Base-by-base conservation (phyloP, 345 rosid genomes). In the Acer campestre region DNA sequence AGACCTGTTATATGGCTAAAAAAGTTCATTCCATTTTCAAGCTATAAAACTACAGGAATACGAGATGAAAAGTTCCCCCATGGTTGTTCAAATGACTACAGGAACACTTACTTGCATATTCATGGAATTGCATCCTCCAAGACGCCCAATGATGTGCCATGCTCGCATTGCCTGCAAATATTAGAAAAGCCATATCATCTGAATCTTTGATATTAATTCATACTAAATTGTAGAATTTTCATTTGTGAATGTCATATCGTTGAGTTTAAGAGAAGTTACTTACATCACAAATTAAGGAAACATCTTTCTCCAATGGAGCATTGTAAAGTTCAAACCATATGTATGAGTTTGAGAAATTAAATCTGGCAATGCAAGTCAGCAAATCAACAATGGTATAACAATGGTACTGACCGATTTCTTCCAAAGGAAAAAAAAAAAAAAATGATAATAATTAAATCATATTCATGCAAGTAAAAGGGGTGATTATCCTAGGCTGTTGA, bases 111-210 rank as follows among this genome's bases (percentile, higher is more conserved):
- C 99, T 85, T 96, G 99, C 97, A 96, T 93, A 85, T 96, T 96
- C 98, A 96, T 89, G 85, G 98, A 87, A 82, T 93, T 93, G 88
- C 92, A 93, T 73, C 98, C 98, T 82, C 99, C 98, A 78, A 96
- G 98, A 55, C 95, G 92, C 73, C 98, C 99, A 72, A 93, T 87
- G 76, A 95, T 91, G 87, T 93, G 93, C 99, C 99, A 93, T 0
- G 98, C 88, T 61, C 97, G 93, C 74, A 95, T 87, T 56, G 95
- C 81, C 99, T 95, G 89, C 89, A 51, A 84, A 79, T 13, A 46
- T 29, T 25, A 46, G 27, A 67, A 55, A 78, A 68, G 48, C 70
- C 61, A 55, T 11, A 62, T 70, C 67, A 84, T 42, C 40, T 9
- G 69, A 69, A 70, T 8, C 8, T 16, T 61, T 46, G 27, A 22